Base-by-base conservation (phyloP, 345 rosid genomes). In the Salix purpurea region DNA sequence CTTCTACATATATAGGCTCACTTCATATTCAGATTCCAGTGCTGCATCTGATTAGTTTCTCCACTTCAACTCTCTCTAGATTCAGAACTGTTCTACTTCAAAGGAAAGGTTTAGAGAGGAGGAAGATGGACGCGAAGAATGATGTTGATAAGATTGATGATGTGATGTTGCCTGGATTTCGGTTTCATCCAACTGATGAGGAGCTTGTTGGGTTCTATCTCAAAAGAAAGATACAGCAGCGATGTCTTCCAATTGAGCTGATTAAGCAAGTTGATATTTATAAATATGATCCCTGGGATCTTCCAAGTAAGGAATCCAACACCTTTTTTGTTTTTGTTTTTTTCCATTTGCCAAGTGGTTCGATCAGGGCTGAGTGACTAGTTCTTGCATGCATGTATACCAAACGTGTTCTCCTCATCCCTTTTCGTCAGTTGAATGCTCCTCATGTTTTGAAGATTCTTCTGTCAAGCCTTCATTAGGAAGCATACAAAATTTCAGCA, bases 221-320 rank as follows among this genome's bases (percentile, higher is more conserved):
- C 36, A 88, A 76, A 81, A 78, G 88, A 44, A 95, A 91, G 86
- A 84, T 89, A 71, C 90, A 87, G 78, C 92, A 90, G 19, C 78
- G 76, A 37, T 23, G 94, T 73, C 86, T 92, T 70, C 86, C 93
- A 42, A 83, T 92, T 70, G 97, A 95, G 77, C 87, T 95, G 58
- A 95, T 95, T 73, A 92, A 88, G 84, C 97, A 95, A 89, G 94
- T 92, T 7, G 99, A 95, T 70, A 95, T 95, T 52, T 92, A 94
- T 58, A 94, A 91, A 87, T 87, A 89, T 42, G 98, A 91, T 81
- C 98, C 98, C 62, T 94, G 98, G 98, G 98, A 92, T 77, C 98
- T 94, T 67, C 97, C 99, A 81, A 92, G 99, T 95, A 86, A 89
- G 97, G 67, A 32, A 50, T 1, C 12, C 6, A 10, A n/a, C 72